These are phyloP conservation scores for Petunia hybrid DNA, from an alignment of 305 asterid species.

Conservation along the genomic window DNA sequence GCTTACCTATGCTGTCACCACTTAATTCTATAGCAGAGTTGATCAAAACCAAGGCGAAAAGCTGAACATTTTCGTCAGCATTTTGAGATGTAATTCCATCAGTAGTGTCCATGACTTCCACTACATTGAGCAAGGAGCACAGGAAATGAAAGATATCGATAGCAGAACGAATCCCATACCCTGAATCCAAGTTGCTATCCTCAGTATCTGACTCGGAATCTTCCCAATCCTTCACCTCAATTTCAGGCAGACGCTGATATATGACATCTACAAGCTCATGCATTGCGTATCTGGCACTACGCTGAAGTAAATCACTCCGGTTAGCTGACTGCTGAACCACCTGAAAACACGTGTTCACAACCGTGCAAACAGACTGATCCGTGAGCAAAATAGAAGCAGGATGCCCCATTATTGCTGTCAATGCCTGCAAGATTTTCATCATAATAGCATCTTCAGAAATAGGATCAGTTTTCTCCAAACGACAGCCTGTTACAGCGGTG, in stretches of 20 bases:
- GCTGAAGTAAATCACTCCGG: constrained; percentile 79
- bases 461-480: constrained; percentile 77
- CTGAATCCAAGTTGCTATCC: constrained; percentile 65
- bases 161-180: constrained; percentile 80
- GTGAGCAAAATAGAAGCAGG: constrained; percentile 69
- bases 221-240: constrained; percentile 83
- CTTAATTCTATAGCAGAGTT: constrained; percentile 84
- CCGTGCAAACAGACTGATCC: constrained; percentile 78
- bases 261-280: constrained; percentile 81
- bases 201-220: constrained; percentile 86
- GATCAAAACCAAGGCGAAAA: constrained; percentile 74
- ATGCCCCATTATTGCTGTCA: constrained; percentile 75
- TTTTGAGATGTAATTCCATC: constrained; percentile 61
- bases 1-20: constrained; percentile 92
- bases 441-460: constrained; percentile 75
- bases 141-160: constrained; percentile 88
- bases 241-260: constrained; percentile 70
- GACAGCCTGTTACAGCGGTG: constrained; percentile 72
- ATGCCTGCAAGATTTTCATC: constrained; percentile 79
- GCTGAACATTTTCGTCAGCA: constrained; percentile 73
- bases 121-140: constrained; percentile 87
- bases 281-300: constrained; percentile 86
- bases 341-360: constrained; percentile 90
- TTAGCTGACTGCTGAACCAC: constrained; percentile 81
- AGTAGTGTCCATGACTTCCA: constrained; percentile 56